Base-by-base conservation (phyloP, 805 yeast species). In the Candida yuanshanica region DNA sequence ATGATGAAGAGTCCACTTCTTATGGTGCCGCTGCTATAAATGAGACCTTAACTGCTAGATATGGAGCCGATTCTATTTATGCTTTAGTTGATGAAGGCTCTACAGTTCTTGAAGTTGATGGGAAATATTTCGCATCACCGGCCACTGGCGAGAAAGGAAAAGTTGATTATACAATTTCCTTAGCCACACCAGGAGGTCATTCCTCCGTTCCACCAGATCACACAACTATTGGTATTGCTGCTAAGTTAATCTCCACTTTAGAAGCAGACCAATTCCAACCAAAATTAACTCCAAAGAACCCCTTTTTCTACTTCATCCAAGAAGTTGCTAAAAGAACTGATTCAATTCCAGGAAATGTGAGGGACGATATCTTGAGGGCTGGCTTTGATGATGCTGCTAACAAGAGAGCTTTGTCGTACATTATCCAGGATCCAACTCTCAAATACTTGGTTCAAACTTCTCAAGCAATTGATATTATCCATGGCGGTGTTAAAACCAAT, bases 201-300 rank as follows among this genome's bases (percentile, higher is more conserved):
- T 78, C 91, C 1, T 81, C 90, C 8, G 59, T 72, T n/a, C 93
- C 95, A 8, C 91, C 90, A 2, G 81, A 76, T 36, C 93, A 86
- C 55, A 84, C 95, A 6, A 72, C 83, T 4, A 83, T 87, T 62
- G 95, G 93, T 14, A 72, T 86, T 24, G 65, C 80, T 38, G 68
- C 87, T 2, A 77, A 81, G 45, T 64, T 85, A 39, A 66, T 81
- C 13, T 56, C 65, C 9, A 49, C 58, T 20, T 66, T 85, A 35
- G 95, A 87, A 58, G 59, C 61, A 16, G 70, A 75, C 42, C 80
- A 79, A 10, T 63, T 57, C 38, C 46, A 48, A 21, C 68, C 81
- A 2, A 48, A 62, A n/a, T 63, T 85, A 29, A 61, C 75, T 9
- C 48, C 60, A 3, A 63, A 62, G 37, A 87, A 82, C 61, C 96